Base-by-base conservation (phyloP, 306 rosid species). In the Vigna radiata region DNA sequence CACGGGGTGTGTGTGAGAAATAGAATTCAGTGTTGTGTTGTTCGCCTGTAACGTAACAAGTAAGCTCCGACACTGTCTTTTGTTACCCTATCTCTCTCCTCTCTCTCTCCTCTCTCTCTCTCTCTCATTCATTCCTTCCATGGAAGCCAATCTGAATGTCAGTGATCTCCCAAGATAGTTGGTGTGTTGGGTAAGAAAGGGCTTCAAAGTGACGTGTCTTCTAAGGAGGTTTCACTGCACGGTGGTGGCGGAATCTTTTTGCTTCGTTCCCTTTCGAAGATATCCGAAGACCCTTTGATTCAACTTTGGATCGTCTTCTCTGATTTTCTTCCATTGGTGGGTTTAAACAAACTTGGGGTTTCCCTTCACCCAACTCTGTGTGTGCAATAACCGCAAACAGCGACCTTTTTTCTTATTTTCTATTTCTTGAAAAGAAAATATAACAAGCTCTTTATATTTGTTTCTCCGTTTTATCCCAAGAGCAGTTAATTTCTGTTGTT, bases 171-270 rank as follows among this genome's bases (percentile, higher is more conserved):
- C 19, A 4, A 21, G 14, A 16, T 39, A 68, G 70, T 27, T 73
- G 73, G 73, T 84, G 75, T 84, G 76, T 76, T 13, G 6, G 37
- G 31, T 59, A 66, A 69, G 79, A 29, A 80, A 80, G 59, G 50
- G 73, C 62, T 33, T 48, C 8, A 19, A 5, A 23, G 64, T 76
- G 36, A 75, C 85, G 79, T 84, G 87, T 49, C 76, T 76, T 84
- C 77, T 17, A 58, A 60, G 87, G 46, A 2, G 80, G 61, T 61
- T 62, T 70, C 77, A 14, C 60, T 56, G 55, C 73, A 76, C 54
- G 7, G 53, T 66, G 68, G 44, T 53, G 41, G 33, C 37, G 13
- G 87, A 76, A 80, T 72, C 73, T 75, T 33, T 54, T 84, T 64
- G 63, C 77, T 80, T 84, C 68, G 0, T 72, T 68, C 46, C 5